Conservation (phyloP, 1,139 yeast genomes). For the Yamadazyma aaseri region DNA sequence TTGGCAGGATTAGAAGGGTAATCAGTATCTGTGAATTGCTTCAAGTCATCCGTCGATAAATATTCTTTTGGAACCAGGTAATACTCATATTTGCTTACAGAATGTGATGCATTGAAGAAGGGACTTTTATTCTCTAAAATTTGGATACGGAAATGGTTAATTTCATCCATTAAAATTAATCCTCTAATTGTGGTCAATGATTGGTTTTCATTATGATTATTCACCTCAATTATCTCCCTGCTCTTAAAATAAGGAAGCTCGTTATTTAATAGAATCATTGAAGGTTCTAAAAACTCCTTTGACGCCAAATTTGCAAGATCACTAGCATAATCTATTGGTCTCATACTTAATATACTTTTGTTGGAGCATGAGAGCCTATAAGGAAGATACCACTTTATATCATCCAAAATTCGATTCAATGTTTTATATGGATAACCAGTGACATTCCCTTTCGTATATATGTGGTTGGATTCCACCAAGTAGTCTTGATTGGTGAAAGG, state of each 20-base stretch:
- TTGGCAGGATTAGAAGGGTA: constrained; percentile 7
- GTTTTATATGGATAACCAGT: constrained; percentile 52
- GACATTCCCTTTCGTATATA: constrained; percentile 13
- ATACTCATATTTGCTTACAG: constrained; percentile 35
- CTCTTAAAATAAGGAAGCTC: constrained; percentile 29
- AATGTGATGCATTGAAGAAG: constrained; percentile 12
- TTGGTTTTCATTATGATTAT: constrained; percentile 23
- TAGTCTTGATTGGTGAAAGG: constrained; percentile 19
- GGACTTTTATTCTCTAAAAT: constrained; percentile 30
- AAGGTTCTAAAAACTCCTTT: constrained; percentile 9
- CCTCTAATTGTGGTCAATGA: constrained; percentile 33
- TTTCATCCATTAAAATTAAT: constrained; percentile 23
- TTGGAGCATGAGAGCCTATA: constrained; percentile 18
- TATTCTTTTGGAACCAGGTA: constrained; percentile 28
- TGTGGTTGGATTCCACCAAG: constrained; percentile 10
- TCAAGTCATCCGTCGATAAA: constrained; percentile 29
- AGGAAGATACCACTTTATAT: constrained; percentile 47
- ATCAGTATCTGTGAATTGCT: constrained; percentile 12
- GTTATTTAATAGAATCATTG: constrained; percentile 33
- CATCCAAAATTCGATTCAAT: constrained; percentile 64
- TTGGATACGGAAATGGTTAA: constrained; percentile 34
- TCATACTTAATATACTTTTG: constrained; percentile 26
- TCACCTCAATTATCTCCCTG: constrained; percentile 15
- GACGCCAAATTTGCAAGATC: constrained; percentile 23
- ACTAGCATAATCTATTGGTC: constrained; percentile 36